Evolutionary conservation across 345 rosid species (phyloP).

Genomic region (Iberis pinnata): DNA sequence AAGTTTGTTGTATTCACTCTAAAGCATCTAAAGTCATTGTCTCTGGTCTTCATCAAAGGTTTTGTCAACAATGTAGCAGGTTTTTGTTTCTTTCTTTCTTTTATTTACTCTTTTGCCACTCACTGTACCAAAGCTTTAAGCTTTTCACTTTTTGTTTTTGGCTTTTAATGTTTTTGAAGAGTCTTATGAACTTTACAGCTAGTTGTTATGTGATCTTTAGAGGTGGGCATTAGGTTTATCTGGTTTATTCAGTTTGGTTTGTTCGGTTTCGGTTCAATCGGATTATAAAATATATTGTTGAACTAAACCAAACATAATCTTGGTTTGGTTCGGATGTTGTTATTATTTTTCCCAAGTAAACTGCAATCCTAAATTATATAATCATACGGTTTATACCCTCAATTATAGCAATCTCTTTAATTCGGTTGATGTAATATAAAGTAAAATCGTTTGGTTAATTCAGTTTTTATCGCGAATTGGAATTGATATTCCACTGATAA

Average conservation of each 20-base stretch:
- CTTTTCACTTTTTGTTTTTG: constrained; percentile 15
- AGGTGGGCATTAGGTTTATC: neutral
- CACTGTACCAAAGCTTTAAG: constrained; percentile 13
- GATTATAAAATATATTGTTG: too few species aligned
- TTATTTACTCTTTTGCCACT: neutral
- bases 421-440: too few species aligned
- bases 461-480: too few species aligned
- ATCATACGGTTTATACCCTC: too few species aligned
- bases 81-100: constrained; percentile 14
- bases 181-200: constrained; percentile 28
- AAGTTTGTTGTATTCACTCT: constrained; percentile 79
- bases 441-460: too few species aligned
- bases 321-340: too few species aligned
- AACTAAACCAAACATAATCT: too few species aligned
- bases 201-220: constrained; percentile 5
- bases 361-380: too few species aligned
- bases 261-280: too few species aligned
- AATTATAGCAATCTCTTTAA: too few species aligned
- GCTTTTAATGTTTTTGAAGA: constrained; percentile 26
- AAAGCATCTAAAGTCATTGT: constrained; percentile 71
- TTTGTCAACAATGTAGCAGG: constrained; percentile 99
- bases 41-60: constrained; percentile 78
- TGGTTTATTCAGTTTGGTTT: constrained; percentile 15
- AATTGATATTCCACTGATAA: too few species aligned
- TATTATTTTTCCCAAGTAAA: too few species aligned